A percentile compares a stretch with the other conserved stretches of the same genome.
phyloP scores from a whole-genome alignment of 2,329 filamentous ascomycete species.

The Alternaria infectoria region DNA sequence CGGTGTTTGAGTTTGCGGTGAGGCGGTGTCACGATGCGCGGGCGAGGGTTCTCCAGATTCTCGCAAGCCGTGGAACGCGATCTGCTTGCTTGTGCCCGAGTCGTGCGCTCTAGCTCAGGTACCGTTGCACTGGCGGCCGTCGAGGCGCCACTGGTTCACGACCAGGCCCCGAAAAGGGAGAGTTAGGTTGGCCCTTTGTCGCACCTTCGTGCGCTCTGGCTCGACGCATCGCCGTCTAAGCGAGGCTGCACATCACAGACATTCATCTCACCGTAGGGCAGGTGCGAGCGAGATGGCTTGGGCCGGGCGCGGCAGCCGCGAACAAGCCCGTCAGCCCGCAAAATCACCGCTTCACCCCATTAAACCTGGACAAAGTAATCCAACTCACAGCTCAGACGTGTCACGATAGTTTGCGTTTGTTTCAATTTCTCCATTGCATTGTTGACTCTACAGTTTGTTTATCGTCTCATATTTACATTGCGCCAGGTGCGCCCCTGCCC shows the following conservation, averaged over 20 bases:
- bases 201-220: background rate
- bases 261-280: background rate
- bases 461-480: slow-evolving; percentile 7
- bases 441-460: slow-evolving; percentile 1
- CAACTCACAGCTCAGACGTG: background rate
- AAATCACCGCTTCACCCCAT: slow-evolving; percentile 4
- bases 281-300: background rate
- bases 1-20: background rate
- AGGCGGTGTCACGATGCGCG: background rate
- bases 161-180: slow-evolving; percentile 1
- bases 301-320: background rate
- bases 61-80: background rate
- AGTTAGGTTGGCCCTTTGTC: background rate
- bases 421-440: slow-evolving; percentile 1
- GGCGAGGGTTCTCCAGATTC: slow-evolving; percentile 3
- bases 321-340: slow-evolving; percentile 5
- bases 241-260: background rate
- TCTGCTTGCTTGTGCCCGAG: background rate
- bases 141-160: background rate
- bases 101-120: slow-evolving; percentile 1
- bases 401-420: background rate
- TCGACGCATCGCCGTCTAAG: background rate
- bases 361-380: background rate
- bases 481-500: background rate
- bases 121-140: background rate